These are phyloP conservation scores for Picochlorum sp. DNA, from an alignment of 139 green algal species.

Conservation along the genomic window DNA sequence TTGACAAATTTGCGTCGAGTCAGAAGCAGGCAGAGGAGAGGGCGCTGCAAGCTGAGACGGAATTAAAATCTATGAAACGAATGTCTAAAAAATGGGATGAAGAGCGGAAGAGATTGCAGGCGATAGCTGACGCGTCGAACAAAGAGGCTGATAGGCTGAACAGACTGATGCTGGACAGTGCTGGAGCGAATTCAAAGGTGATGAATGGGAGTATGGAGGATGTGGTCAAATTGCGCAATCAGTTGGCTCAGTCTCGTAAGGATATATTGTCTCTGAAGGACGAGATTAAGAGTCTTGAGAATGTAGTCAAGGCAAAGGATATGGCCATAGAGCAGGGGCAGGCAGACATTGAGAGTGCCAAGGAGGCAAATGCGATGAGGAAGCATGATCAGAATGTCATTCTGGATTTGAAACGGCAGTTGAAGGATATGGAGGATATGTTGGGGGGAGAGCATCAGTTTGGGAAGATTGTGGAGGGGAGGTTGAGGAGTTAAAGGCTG, in stretches of 20 bases:
- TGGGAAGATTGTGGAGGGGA: conserved; percentile 5
- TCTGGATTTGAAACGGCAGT: conserved; percentile 19
- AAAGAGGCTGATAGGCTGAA: conserved; percentile 15
- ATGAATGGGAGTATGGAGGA: conserved; percentile 9
- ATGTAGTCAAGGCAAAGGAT: conserved; percentile 25
- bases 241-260: neutral
- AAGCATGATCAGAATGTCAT: conserved; percentile 25
- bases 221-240: neutral
- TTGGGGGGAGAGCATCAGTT: conserved; percentile 9
- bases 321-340: conserved; percentile 16
- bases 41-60: neutral
- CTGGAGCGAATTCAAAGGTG: neutral
- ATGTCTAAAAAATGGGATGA: neutral
- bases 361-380: neutral
- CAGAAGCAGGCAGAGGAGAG: neutral
- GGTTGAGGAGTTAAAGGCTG: conserved; percentile 6
- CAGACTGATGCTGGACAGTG: neutral
- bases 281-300: conserved; percentile 25
- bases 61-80: neutral
- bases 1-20: conserved; percentile 10
- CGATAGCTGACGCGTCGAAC: neutral
- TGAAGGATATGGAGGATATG: conserved; percentile 16
- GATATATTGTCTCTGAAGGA: conserved; percentile 14
- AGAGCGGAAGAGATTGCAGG: conserved; percentile 3
- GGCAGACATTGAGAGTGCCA: conserved; percentile 10